phyloP scores from a whole-genome alignment of 352 stramenopile species.

The Phytopythium aichiense region DNA sequence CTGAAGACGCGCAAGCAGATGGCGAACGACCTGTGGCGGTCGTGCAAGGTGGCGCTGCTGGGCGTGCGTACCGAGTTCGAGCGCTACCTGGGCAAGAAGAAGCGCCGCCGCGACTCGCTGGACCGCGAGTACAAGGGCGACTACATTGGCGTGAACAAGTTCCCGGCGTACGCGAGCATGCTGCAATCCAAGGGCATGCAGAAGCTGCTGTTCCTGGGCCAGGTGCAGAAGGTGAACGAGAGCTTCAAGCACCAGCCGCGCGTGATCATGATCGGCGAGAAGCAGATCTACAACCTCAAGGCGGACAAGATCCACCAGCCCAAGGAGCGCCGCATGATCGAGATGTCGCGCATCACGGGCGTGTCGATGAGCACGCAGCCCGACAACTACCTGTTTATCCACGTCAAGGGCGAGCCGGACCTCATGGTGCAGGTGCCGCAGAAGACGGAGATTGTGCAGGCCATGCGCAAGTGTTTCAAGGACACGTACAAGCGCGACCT shows the following conservation, averaged over 20 bases:
- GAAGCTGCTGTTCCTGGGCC: constrained; percentile 66
- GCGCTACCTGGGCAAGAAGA: constrained; percentile 82
- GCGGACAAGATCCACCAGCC: constrained; percentile 80
- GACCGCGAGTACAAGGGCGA: constrained; percentile 72
- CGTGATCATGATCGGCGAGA: constrained; percentile 72
- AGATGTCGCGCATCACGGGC: constrained; percentile 49
- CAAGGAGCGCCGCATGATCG: constrained; percentile 73
- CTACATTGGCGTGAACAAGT: constrained; percentile 78
- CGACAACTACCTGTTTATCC: constrained; percentile 79
- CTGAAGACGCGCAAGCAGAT: constrained; percentile 75
- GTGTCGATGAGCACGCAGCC: constrained; percentile 73
- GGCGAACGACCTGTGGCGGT: constrained; percentile 54
- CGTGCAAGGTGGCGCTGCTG: constrained; percentile 68
- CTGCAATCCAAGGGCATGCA: constrained; percentile 52
- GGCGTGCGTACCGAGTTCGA: constrained; percentile 83
- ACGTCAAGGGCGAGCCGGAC: constrained; percentile 72
- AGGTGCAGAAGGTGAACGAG: constrained; percentile 82
- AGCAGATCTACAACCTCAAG: constrained; percentile 82
- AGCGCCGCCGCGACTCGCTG: constrained; percentile 74
- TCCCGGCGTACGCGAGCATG: constrained; percentile 55
- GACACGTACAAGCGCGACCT: constrained; percentile 54
- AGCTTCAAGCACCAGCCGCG: constrained; percentile 75
- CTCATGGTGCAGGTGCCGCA: constrained; percentile 65
- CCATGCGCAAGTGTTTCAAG: constrained; percentile 61
- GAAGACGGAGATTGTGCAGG: constrained; percentile 80